phyloP scores from a whole-genome alignment of 345 rosid genomes.

The Sisymbrium altissimum region DNA sequence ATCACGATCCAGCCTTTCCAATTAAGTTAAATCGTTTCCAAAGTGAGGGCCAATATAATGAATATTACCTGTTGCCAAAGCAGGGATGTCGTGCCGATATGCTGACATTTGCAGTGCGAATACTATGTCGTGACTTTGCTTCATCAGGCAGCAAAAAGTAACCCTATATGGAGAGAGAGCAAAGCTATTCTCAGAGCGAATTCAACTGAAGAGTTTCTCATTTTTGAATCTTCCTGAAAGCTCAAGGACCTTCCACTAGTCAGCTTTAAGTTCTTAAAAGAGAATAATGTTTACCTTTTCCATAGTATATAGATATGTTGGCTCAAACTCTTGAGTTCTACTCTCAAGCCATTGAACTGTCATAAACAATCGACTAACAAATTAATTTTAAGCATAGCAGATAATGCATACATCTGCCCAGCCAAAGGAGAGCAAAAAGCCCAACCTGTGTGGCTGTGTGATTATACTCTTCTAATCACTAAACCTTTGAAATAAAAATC shows the following conservation, averaged over 20 bases:
- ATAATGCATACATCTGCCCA: constrained; percentile 1
- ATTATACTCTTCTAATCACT: neutral
- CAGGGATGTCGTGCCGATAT: constrained; percentile 90
- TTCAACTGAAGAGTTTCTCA: neutral
- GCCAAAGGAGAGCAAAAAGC: neutral
- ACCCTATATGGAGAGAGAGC: constrained; percentile 48
- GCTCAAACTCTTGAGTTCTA: constrained; percentile 79
- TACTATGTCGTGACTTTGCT: constrained; percentile 78
- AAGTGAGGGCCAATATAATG: constrained; percentile 6
- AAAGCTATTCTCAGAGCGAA: neutral
- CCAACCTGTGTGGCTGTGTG: neutral
- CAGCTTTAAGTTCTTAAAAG: neutral
- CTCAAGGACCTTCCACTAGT: neutral
- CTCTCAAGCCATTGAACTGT: constrained; percentile 84
- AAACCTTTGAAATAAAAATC: neutral
- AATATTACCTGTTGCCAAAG: constrained; percentile 90
- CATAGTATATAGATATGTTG: constrained; percentile 82
- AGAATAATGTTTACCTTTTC: constrained; percentile 63
- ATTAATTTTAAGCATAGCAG: neutral
- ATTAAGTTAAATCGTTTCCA: neutral
- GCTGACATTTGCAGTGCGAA: constrained; percentile 75
- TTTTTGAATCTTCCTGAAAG: neutral
- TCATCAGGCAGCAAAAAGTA: constrained; percentile 91
- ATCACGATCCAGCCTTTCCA: constrained; percentile 7
- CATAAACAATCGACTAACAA: constrained; percentile 12